phyloP scores from a whole-genome alignment of 2,329 filamentous ascomycete genomes.

The Pyrenochaeta sp. region DNA sequence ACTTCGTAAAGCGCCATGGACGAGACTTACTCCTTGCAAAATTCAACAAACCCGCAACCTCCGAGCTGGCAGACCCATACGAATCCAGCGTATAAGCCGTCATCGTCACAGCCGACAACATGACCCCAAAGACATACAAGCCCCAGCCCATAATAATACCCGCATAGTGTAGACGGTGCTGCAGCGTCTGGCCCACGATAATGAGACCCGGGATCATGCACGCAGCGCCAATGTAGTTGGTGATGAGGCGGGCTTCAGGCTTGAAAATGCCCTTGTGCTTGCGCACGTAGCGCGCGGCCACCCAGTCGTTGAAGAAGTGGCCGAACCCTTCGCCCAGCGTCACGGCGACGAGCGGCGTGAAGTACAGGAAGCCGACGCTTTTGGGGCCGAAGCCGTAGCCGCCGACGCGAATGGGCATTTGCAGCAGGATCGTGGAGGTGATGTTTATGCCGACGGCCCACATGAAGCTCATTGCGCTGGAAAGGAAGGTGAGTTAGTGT shows the following conservation, averaged over 20 bases:
- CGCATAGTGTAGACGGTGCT: conserved; percentile 42
- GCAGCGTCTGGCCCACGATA: conserved; percentile 42
- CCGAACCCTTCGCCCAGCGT: conserved; percentile 42
- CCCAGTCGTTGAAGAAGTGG: conserved; percentile 49
- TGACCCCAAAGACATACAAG: conserved; percentile 43
- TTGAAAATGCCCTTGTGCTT: conserved; percentile 38
- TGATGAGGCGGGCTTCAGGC: conserved; percentile 44
- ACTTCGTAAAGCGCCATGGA: too few relatives aligned
- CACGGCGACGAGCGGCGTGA: conserved; percentile 47
- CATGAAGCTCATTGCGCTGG: conserved; percentile 6
- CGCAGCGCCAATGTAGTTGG: conserved; percentile 38
- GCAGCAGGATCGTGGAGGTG: conserved; percentile 32
- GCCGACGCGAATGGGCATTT: conserved; percentile 20
- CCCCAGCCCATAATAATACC: conserved; percentile 46
- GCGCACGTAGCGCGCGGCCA: conserved; percentile 41
- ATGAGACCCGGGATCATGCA: conserved; percentile 44
- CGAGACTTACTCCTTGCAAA: conserved; percentile 35
- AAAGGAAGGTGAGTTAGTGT: too few relatives aligned
- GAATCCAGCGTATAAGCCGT: conserved; percentile 46
- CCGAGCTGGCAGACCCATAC: conserved; percentile 42
- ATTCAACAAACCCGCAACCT: conserved; percentile 43
- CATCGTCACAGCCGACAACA: conserved; percentile 41
- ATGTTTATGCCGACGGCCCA: conserved; percentile 38
- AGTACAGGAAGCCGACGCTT: conserved; percentile 38
- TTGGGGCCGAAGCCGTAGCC: conserved; percentile 31